Evolutionary conservation across 306 rosid genomes (phyloP).

Genomic region (Sicyos baderoa): DNA sequence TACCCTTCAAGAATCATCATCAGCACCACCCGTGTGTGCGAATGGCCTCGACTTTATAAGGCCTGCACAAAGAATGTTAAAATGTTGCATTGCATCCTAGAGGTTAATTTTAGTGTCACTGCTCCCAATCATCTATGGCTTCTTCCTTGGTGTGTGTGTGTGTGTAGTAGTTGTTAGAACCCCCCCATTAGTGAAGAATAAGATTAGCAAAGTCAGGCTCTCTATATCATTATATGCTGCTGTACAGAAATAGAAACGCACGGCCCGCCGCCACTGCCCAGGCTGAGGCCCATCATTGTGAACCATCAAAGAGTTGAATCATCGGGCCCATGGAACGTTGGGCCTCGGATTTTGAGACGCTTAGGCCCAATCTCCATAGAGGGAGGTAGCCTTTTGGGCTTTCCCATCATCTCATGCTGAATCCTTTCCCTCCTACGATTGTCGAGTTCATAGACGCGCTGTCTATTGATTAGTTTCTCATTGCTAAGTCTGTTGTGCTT

Average conservation of each 20-base stretch:
- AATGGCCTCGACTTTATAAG: slow-evolving; percentile 59
- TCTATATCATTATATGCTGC: slow-evolving; percentile 21
- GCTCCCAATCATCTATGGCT: slow-evolving; percentile 40
- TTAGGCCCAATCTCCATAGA: slow-evolving; percentile 44
- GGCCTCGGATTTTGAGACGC: slow-evolving; percentile 76
- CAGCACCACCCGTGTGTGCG: slow-evolving; percentile 57
- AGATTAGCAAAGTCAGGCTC: slow-evolving; percentile 80
- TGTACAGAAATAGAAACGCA: slow-evolving; percentile 14
- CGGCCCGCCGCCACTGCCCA: background rate
- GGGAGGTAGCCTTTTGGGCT: slow-evolving; percentile 42
- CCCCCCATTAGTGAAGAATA: slow-evolving; percentile 49
- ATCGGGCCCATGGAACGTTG: slow-evolving; percentile 49
- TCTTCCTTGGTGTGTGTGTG: slow-evolving; percentile 33
- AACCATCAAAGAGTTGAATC: slow-evolving; percentile 35
- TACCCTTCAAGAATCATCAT: slow-evolving; percentile 44
- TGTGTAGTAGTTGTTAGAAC: slow-evolving; percentile 43
- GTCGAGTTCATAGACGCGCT: slow-evolving; percentile 25
- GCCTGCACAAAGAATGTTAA: slow-evolving; percentile 95
- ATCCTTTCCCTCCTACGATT: slow-evolving; percentile 44
- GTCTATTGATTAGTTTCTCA: slow-evolving; percentile 43
- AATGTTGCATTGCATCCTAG: slow-evolving; percentile 34
- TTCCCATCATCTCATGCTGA: slow-evolving; percentile 27
- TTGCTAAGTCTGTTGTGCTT: slow-evolving; percentile 47
- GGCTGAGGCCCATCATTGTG: slow-evolving; percentile 23
- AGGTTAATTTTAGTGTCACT: slow-evolving; percentile 59